Percentiles rank a stretch among this genome's conserved stretches.
Evolutionary conservation across 2,329 filamentous ascomycete species (phyloP).

Genomic region (Neocatenulostroma microsporum): DNA sequence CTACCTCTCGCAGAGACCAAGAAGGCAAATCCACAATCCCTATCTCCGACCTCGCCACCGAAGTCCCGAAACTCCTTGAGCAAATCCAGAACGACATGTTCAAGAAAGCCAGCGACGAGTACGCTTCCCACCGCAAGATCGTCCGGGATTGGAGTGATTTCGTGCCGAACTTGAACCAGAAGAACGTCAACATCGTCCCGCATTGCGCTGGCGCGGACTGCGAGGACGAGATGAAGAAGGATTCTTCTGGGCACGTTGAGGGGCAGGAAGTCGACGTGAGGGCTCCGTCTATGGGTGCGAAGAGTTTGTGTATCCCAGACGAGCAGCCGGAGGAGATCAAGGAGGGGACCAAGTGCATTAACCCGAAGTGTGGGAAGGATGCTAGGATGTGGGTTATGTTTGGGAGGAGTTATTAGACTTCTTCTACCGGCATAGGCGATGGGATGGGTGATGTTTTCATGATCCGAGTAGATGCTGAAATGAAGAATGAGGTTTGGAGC

Average conservation of each 20-base stretch:
- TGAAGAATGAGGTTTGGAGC: background rate
- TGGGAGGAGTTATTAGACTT: slow-evolving; percentile 47
- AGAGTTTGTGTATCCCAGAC: slow-evolving; percentile 71
- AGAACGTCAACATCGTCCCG: slow-evolving; percentile 88
- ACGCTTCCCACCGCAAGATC: slow-evolving; percentile 69
- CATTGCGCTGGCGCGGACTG: slow-evolving; percentile 78
- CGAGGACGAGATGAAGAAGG: slow-evolving; percentile 90
- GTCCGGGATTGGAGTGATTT: slow-evolving; percentile 86
- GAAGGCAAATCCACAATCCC: slow-evolving; percentile 70
- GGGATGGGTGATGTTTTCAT: background rate
- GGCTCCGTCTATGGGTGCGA: slow-evolving; percentile 67
- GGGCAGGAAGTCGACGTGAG: slow-evolving; percentile 60
- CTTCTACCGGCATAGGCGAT: background rate
- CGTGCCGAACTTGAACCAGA: slow-evolving; percentile 77
- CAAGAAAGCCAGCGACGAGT: slow-evolving; percentile 66
- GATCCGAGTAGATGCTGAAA: background rate
- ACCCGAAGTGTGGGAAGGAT: slow-evolving; percentile 68
- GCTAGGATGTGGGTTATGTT: slow-evolving; percentile 92
- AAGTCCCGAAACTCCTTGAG: slow-evolving; percentile 74
- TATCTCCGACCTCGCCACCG: slow-evolving; percentile 63
- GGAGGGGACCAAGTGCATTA: slow-evolving; percentile 80
- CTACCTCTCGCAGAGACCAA: slow-evolving; percentile 79
- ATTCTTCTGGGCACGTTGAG: slow-evolving; percentile 66
- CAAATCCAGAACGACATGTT: slow-evolving; percentile 82
- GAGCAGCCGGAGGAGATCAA: slow-evolving; percentile 71